Conservation (phyloP, 331 rosid species). For the Ulmus americana region DNA sequence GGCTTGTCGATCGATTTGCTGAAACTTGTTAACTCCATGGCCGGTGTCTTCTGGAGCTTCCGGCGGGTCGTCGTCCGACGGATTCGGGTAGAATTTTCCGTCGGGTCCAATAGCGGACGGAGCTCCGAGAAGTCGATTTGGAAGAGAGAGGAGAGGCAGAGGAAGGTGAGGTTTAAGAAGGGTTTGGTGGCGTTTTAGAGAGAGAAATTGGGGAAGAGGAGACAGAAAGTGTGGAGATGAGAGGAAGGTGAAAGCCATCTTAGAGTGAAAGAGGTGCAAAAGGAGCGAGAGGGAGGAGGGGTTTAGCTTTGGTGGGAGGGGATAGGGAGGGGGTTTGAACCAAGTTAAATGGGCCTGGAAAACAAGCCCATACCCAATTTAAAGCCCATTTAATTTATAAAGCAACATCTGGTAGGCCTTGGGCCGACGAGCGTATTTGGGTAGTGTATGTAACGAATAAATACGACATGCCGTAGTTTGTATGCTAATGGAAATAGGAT, state of each 20-base stretch:
- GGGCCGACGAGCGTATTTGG: no score
- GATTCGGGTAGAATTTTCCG: constrained; percentile 70
- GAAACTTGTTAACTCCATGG: constrained; percentile 71
- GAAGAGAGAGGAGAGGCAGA: constrained; percentile 19
- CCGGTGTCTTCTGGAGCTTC: constrained; percentile 62
- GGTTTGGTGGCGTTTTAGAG: constrained; percentile 27
- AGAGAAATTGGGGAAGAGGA: constrained; percentile 28
- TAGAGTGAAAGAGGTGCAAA: constrained; percentile 7
- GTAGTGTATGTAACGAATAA: no score
- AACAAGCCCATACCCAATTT: neutral
- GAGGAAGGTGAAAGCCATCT: constrained; percentile 67
- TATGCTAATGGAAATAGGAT: no score
- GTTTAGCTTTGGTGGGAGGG: neutral
- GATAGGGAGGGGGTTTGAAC: constrained; percentile 8
- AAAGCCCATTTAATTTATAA: no score
- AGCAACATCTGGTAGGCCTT: no score
- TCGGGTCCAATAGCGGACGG: constrained; percentile 49
- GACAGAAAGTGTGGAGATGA: constrained; percentile 37
- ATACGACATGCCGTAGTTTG: no score
- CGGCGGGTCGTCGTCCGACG: constrained; percentile 81
- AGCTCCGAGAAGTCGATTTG: constrained; percentile 21
- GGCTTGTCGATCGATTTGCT: constrained; percentile 73
- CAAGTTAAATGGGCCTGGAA: neutral
- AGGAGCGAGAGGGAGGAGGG: constrained; percentile 3
- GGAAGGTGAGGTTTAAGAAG: constrained; percentile 18